Percentiles rank a stretch among this genome's conserved stretches.
Conservation (phyloP, 2,329 filamentous ascomycete species). For the Furcasterigmium furcatum region DNA sequence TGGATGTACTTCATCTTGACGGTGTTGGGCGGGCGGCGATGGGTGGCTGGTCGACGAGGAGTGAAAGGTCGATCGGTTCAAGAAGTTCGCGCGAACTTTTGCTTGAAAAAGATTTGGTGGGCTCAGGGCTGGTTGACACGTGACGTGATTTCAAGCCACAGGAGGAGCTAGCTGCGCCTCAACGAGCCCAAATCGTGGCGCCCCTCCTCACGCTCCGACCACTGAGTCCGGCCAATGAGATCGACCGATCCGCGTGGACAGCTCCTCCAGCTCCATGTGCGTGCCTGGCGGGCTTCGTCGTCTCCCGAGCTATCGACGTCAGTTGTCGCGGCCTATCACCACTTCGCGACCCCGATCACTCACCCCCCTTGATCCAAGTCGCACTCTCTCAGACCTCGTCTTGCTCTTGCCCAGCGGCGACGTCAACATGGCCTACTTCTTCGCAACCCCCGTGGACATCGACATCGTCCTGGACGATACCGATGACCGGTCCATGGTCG, state of each 20-base stretch:
- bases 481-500: slow-evolving; percentile 91
- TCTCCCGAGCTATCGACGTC: slow-evolving; percentile 4
- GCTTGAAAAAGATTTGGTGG: slow-evolving; percentile 43
- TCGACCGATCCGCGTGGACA: no score
- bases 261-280: not conserved
- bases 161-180: no score
- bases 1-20: slow-evolving; percentile 99
- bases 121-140: slow-evolving; percentile 34
- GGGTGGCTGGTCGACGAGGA: no score
- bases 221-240: no score
- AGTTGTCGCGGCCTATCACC: slow-evolving; percentile 2
- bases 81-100: slow-evolving; percentile 25
- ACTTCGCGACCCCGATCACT: slow-evolving; percentile 1
- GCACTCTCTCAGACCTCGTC: not conserved
- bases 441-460: slow-evolving; percentile 97
- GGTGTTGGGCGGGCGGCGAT: slow-evolving; percentile 44
- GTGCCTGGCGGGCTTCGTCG: not conserved
- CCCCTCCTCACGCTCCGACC: no score
- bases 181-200: no score
- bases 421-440: slow-evolving; percentile 86
- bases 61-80: slow-evolving; percentile 7
- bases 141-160: not conserved
- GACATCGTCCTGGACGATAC: slow-evolving; percentile 95
- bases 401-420: not conserved
- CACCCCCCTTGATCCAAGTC: no score